Percentiles rank a stretch among this genome's conserved stretches.
Conservation (phyloP, 768 basidiomycete species). For the Phaffia australis region DNA sequence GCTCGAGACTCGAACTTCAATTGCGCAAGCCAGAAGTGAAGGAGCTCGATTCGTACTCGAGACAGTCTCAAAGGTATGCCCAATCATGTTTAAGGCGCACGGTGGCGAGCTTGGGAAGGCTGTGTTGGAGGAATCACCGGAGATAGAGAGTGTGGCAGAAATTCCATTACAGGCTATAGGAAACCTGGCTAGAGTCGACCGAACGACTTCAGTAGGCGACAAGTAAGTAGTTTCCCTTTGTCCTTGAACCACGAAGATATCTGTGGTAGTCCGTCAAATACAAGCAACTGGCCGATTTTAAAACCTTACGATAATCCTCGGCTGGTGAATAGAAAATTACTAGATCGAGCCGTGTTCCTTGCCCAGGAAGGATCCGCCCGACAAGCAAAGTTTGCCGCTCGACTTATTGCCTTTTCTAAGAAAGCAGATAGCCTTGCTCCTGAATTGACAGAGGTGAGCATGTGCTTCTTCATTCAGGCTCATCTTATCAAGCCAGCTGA, state of each 20-base stretch:
- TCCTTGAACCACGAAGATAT: background rate
- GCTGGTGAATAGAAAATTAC: constrained; percentile 17
- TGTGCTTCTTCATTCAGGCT: background rate
- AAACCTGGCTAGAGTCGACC: constrained; percentile 52
- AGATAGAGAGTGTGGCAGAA: constrained; percentile 45
- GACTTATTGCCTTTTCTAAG: constrained; percentile 55
- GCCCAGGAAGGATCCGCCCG: constrained; percentile 52
- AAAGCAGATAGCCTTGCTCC: constrained; percentile 47
- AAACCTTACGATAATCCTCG: background rate
- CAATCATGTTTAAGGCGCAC: constrained; percentile 62
- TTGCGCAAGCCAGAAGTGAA: constrained; percentile 5
- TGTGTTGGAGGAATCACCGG: constrained; percentile 44
- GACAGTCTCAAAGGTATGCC: constrained; percentile 62
- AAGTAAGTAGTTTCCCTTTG: constrained; percentile 46
- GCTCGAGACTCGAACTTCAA: too few species aligned
- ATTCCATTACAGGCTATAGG: constrained; percentile 67
- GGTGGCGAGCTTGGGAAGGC: constrained; percentile 63
- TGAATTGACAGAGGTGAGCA: constrained; percentile 55
- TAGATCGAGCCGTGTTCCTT: constrained; percentile 54
- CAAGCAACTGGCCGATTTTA: background rate
- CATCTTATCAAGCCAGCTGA: background rate
- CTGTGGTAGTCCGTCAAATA: too few species aligned
- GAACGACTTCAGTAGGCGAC: constrained; percentile 50
- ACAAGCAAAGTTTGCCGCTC: constrained; percentile 76
- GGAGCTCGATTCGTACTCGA: constrained; percentile 31